Evolutionary conservation across 1,139 yeast species (phyloP).

Genomic region (Insectozyma bohioensis): DNA sequence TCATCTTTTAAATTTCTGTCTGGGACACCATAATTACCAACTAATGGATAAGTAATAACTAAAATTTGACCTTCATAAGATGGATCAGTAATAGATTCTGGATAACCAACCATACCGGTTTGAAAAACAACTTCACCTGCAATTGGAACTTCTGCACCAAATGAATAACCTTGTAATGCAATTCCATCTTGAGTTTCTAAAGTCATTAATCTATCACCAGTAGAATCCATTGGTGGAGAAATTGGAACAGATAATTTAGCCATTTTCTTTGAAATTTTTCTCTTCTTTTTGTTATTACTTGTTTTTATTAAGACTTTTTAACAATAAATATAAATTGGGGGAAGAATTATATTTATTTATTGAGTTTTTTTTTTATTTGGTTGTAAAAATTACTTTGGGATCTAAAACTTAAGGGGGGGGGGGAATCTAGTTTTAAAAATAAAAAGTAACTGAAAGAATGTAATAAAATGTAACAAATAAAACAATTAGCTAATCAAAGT

Average conservation of each 20-base stretch:
- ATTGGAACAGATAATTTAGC: constrained; percentile 61
- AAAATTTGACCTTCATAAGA: constrained; percentile 97
- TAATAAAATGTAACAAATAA: no score
- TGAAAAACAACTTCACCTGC: constrained; percentile 99
- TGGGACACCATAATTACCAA: constrained; percentile 99
- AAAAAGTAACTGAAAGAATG: no score
- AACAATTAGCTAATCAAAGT: no score
- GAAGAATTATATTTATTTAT: neutral
- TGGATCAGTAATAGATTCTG: constrained; percentile 97
- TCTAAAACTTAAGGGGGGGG: constrained; percentile 6
- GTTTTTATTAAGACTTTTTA: no score
- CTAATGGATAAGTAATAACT: constrained; percentile 94
- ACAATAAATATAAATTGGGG: neutral
- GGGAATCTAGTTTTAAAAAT: no score
- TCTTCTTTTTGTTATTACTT: neutral
- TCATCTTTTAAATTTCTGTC: constrained; percentile 74
- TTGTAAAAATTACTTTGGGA: constrained; percentile 4
- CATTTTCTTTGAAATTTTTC: constrained; percentile 8
- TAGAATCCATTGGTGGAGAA: constrained; percentile 82
- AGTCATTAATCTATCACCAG: constrained; percentile 81
- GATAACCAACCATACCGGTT: constrained; percentile 99
- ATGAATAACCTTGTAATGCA: constrained; percentile 92
- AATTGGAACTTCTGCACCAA: constrained; percentile 85
- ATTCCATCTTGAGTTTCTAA: constrained; percentile 91
- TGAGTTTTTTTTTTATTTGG: neutral